phyloP scores from a whole-genome alignment of 2,329 filamentous ascomycete species.

The Xylariaceae sp. region DNA sequence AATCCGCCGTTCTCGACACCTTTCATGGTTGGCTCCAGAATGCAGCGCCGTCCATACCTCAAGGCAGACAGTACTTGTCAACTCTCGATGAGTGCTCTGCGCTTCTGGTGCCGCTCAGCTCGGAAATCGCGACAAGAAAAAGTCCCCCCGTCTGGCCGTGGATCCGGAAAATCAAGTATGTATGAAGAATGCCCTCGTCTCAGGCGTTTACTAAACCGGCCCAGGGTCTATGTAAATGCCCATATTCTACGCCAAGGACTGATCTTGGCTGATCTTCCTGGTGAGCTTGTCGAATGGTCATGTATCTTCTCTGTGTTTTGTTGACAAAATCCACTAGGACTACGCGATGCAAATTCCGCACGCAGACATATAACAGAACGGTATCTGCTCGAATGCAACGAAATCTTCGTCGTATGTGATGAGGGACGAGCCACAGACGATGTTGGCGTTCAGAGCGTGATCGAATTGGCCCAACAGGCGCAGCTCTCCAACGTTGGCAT shows the following conservation, averaged over 20 bases:
- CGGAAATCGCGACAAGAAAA: slow-evolving; percentile 25
- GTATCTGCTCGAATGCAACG: slow-evolving; percentile 41
- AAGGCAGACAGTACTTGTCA: not conserved
- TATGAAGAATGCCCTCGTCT: not conserved
- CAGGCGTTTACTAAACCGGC: slow-evolving; percentile 13
- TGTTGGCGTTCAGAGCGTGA: slow-evolving; percentile 36
- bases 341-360: slow-evolving; percentile 43
- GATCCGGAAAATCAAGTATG: slow-evolving; percentile 40
- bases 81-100: slow-evolving; percentile 32
- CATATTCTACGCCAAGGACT: slow-evolving; percentile 45
- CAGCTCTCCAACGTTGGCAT: slow-evolving; percentile 39
- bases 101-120: slow-evolving; percentile 35
- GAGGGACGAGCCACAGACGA: slow-evolving; percentile 41
- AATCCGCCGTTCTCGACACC: slow-evolving; percentile 14
- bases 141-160: slow-evolving; percentile 39
- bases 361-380: slow-evolving; percentile 40
- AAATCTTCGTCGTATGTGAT: slow-evolving; percentile 42
- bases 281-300: slow-evolving; percentile 27
- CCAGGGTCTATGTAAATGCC: slow-evolving; percentile 40
- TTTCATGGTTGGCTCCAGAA: slow-evolving; percentile 26
- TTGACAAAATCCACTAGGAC: slow-evolving; percentile 30
- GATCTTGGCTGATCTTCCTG: slow-evolving; percentile 45
- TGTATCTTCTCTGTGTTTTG: not conserved
- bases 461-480: slow-evolving; percentile 37
- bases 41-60: slow-evolving; percentile 7